Percentiles rank a stretch among this genome's conserved stretches.
Evolutionary conservation across 129 eudicot genomes (phyloP).

Genomic region (Rutidosis leptorrhynchoides): DNA sequence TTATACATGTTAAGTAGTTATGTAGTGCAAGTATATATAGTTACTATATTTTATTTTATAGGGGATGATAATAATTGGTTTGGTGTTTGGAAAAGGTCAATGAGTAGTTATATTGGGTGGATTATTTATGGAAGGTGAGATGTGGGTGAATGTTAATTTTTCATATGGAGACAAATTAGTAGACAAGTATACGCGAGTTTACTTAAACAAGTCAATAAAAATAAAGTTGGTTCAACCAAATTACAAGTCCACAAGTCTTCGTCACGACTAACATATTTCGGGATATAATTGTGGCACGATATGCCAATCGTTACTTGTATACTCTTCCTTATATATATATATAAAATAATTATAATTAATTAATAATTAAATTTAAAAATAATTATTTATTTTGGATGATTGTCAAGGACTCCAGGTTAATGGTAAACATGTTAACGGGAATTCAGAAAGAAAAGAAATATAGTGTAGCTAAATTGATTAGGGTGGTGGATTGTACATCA

Average conservation of each 20-base stretch:
- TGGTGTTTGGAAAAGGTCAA: slow-evolving; percentile 25
- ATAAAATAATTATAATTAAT: not conserved
- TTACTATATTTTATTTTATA: no score
- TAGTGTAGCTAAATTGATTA: no score
- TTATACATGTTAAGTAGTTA: not conserved
- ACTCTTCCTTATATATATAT: not conserved
- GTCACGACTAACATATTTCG: slow-evolving; percentile 23
- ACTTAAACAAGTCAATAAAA: slow-evolving; percentile 28
- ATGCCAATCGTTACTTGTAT: not conserved
- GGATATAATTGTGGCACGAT: slow-evolving; percentile 21
- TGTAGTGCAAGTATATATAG: slow-evolving; percentile 14
- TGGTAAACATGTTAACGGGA: no score
- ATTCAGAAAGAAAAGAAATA: no score
- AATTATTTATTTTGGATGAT: no score
- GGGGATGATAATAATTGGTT: not conserved
- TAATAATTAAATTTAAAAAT: not conserved
- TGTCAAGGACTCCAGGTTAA: no score
- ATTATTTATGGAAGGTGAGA: slow-evolving; percentile 36
- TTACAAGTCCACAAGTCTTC: slow-evolving; percentile 33
- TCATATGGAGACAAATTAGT: slow-evolving; percentile 21
- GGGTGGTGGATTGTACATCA: no score
- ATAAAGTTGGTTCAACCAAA: slow-evolving; percentile 34
- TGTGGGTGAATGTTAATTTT: slow-evolving; percentile 35
- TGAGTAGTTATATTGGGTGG: slow-evolving; percentile 7
- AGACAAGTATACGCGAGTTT: slow-evolving; percentile 11